A percentile compares a stretch with the other conserved stretches of the same genome.
These are phyloP conservation scores for Conidiobolus incongruus DNA, from an alignment of 371 early-diverging fungal genomes.

Conservation along the genomic window DNA sequence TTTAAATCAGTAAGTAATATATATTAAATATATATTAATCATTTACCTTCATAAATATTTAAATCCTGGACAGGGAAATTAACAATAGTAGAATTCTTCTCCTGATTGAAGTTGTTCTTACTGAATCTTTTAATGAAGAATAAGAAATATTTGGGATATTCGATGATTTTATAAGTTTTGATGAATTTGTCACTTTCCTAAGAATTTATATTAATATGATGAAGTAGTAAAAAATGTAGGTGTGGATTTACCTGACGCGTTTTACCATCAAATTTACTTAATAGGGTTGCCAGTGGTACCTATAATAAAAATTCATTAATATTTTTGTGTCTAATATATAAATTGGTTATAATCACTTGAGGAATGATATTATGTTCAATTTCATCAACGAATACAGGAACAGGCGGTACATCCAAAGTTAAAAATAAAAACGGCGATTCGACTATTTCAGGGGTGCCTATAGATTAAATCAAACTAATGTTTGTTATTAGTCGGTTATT, in stretches of 20 bases:
- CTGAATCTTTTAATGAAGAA: conserved; percentile 81
- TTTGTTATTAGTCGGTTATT: not conserved
- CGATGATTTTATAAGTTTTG: conserved; percentile 43
- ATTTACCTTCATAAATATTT: conserved; percentile 20
- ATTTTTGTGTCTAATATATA: not conserved
- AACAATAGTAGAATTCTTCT: conserved; percentile 96
- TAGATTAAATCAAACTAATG: too few species aligned
- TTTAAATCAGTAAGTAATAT: not conserved
- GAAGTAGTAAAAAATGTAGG: not conserved
- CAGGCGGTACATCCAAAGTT: conserved; percentile 77
- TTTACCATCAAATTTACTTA: conserved; percentile 70
- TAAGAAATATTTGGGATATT: conserved; percentile 69
- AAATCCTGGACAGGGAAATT: conserved; percentile 75
- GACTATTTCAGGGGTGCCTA: too few species aligned
- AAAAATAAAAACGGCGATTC: conserved; percentile 74
- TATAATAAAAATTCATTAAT: conserved; percentile 6
- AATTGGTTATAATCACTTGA: conserved; percentile 24
- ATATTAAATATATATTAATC: not conserved
- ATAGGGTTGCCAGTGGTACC: conserved; percentile 43
- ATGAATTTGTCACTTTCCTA: conserved; percentile 40
- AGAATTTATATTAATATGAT: not conserved
- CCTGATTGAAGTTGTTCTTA: conserved; percentile 63
- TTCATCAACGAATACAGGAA: conserved; percentile 82
- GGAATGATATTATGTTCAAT: conserved; percentile 77
- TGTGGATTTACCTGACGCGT: conserved; percentile 25